A percentile compares a stretch with the other conserved stretches of the same genome.
Conservation (phyloP, 192 early-diverging fungal species). For the Thoreauomyces humboldtii region DNA sequence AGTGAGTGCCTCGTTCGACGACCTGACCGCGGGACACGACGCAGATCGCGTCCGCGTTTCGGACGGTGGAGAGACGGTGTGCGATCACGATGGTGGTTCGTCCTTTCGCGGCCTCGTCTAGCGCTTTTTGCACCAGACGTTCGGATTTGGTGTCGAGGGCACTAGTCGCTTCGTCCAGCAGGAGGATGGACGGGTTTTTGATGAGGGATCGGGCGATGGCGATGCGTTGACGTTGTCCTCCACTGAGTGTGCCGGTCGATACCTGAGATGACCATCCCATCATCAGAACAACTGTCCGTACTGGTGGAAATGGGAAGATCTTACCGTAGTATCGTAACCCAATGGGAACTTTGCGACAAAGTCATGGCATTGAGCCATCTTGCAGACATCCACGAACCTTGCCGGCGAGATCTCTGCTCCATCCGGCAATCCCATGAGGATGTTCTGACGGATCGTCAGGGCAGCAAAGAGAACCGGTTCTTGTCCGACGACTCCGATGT, state of each 20-base stretch:
- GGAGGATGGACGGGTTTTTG: constrained; percentile 77
- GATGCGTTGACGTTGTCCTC: constrained; percentile 69
- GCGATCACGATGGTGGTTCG: constrained; percentile 36
- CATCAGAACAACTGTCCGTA: no score
- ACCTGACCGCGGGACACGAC: constrained; percentile 42
- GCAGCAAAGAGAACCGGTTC: constrained; percentile 84
- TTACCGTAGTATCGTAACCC: constrained; percentile 41
- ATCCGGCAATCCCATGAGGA: constrained; percentile 51
- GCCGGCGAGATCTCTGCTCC: constrained; percentile 48
- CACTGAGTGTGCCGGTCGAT: no score
- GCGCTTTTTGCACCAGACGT: constrained; percentile 39
- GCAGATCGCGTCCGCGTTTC: constrained; percentile 40
- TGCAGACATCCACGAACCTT: constrained; percentile 63
- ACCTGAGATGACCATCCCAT: no score
- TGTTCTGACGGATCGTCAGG: constrained; percentile 84
- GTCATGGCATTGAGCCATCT: constrained; percentile 69
- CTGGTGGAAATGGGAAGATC: no score
- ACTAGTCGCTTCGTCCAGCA: constrained; percentile 43
- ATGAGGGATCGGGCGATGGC: constrained; percentile 93
- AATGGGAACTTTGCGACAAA: constrained; percentile 66
- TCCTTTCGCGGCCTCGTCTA: neutral
- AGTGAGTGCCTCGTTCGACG: constrained; percentile 41
- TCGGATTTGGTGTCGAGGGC: constrained; percentile 71
- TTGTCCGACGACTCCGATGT: constrained; percentile 83
- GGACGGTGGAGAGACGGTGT: constrained; percentile 54